phyloP scores from a whole-genome alignment of 352 stramenopile genomes.

The Pythium brachiatum region DNA sequence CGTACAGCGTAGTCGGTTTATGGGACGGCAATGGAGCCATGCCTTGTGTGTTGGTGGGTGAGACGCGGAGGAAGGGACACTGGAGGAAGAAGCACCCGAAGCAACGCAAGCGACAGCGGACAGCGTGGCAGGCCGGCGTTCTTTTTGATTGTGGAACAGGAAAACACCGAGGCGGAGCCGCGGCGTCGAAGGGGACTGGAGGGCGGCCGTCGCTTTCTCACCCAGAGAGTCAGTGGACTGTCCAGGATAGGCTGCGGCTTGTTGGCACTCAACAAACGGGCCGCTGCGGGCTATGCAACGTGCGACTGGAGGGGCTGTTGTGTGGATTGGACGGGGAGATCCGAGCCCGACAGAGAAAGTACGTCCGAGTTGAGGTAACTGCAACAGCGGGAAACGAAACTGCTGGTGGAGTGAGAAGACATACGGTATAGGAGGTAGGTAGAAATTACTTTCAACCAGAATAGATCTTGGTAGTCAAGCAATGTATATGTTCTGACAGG shows the following conservation, averaged over 20 bases:
- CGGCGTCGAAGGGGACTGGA: no score
- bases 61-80: not conserved
- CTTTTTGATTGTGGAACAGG: not conserved
- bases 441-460: no score
- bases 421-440: not conserved
- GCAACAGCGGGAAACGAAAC: not conserved
- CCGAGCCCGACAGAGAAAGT: not conserved
- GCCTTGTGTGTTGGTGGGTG: not conserved
- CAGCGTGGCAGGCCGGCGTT: not conserved
- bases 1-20: not conserved
- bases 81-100: not conserved
- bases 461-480: no score
- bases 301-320: not conserved
- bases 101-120: not conserved
- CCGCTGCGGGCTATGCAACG: not conserved
- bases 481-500: no score
- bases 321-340: not conserved
- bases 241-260: not conserved
- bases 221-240: not conserved
- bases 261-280: not conserved
- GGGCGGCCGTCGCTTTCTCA: not conserved
- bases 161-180: not conserved
- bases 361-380: not conserved
- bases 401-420: not conserved
- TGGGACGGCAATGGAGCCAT: not conserved